Conservation (phyloP, 331 rosid genomes). For the Acacia concinna region DNA sequence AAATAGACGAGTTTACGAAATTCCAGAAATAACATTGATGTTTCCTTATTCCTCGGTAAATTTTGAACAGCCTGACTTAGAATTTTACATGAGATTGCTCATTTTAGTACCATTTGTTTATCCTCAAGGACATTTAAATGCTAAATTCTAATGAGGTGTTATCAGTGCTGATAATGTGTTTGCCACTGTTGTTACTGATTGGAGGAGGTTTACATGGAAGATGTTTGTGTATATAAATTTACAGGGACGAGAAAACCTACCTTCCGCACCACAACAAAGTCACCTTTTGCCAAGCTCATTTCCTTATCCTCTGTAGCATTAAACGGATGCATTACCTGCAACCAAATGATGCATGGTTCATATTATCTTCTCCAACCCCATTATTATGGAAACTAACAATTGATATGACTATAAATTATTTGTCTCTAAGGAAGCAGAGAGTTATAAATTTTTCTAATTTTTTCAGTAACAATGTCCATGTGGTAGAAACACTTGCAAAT, state of each 20-base stretch:
- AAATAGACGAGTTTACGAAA: not conserved
- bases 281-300: conserved; percentile 84
- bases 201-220: conserved; percentile 17
- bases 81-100: not conserved
- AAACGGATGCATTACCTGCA: conserved; percentile 82
- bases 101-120: not conserved
- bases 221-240: not conserved
- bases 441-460: not conserved
- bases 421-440: not conserved
- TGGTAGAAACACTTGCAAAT: not conserved
- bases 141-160: not conserved
- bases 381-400: not conserved
- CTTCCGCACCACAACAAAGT: conserved; percentile 90
- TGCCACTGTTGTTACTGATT: not conserved
- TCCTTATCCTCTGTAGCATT: conserved; percentile 76
- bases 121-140: not conserved
- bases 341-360: conserved; percentile 13
- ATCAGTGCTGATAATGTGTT: not conserved
- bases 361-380: not conserved
- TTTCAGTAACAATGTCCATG: not conserved
- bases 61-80: not conserved
- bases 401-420: not conserved
- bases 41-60: not conserved
- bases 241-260: conserved; percentile 38
- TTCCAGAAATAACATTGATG: not conserved